phyloP scores from a whole-genome alignment of 2,329 filamentous ascomycete species.

The Ceratocystis huliohia region DNA sequence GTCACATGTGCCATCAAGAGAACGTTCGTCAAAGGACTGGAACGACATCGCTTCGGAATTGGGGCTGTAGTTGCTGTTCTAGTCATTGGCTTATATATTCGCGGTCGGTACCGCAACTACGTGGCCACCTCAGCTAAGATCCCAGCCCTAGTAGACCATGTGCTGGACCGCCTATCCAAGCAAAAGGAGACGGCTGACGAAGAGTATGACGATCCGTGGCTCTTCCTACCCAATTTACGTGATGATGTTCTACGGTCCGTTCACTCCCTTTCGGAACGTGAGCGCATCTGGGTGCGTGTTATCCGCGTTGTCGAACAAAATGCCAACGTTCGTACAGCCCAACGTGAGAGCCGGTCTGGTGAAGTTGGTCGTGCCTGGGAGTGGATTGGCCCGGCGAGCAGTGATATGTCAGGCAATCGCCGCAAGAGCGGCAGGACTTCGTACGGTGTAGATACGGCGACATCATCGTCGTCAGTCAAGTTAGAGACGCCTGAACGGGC shows the following conservation, averaged over 20 bases:
- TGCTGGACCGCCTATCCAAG: slow-evolving; percentile 66
- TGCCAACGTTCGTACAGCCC: slow-evolving; percentile 67
- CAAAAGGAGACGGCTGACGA: slow-evolving; percentile 72
- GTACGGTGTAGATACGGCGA: slow-evolving; percentile 32
- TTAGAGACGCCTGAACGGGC: slow-evolving; percentile 14
- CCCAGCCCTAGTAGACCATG: slow-evolving; percentile 72
- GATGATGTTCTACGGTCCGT: slow-evolving; percentile 81
- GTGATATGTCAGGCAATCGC: slow-evolving; percentile 28
- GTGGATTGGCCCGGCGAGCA: slow-evolving; percentile 50
- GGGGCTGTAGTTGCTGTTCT: slow-evolving; percentile 45
- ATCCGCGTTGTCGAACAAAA: slow-evolving; percentile 81
- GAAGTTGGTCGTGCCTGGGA: slow-evolving; percentile 57
- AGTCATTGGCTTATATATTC: slow-evolving; percentile 47
- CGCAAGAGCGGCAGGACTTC: slow-evolving; percentile 35
- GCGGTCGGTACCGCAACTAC: slow-evolving; percentile 48
- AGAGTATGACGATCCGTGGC: slow-evolving; percentile 57
- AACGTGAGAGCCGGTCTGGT: slow-evolving; percentile 55
- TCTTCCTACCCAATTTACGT: slow-evolving; percentile 77
- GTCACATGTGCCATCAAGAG: slow-evolving; percentile 69
- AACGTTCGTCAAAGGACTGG: slow-evolving; percentile 67
- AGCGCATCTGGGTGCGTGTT: slow-evolving; percentile 75
- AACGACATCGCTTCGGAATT: slow-evolving; percentile 79
- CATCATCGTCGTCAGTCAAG: slow-evolving; percentile 27
- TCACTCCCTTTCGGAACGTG: slow-evolving; percentile 61
- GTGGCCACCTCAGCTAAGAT: slow-evolving; percentile 57